phyloP scores from a whole-genome alignment of 2,329 filamentous ascomycete species.

The Chrysosphaeria jannelii region DNA sequence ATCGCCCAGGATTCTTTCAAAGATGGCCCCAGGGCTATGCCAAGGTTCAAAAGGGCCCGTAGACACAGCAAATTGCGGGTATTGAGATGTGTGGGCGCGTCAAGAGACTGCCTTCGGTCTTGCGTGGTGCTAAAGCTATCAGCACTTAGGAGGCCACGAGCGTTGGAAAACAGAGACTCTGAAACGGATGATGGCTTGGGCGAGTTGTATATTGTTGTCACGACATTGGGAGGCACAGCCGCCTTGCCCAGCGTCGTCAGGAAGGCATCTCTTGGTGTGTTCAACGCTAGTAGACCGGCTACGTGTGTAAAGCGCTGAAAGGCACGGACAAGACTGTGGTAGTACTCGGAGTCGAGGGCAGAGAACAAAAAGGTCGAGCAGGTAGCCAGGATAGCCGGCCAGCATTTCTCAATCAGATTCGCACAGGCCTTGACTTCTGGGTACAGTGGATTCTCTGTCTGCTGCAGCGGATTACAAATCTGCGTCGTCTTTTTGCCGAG shows the following conservation, averaged over 20 bases:
- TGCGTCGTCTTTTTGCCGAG: conserved; percentile 42
- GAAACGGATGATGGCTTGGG: conserved; percentile 13
- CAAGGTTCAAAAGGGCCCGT: conserved; percentile 72
- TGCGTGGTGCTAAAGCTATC: conserved; percentile 33
- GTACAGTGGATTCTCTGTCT: conserved; percentile 43
- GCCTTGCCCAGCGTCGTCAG: conserved; percentile 82
- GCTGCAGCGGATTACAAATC: conserved; percentile 52
- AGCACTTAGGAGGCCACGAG: conserved; percentile 41
- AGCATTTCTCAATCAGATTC: conserved; percentile 65
- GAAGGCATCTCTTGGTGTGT: conserved; percentile 76
- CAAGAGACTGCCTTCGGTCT: conserved; percentile 25
- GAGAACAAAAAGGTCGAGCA: conserved; percentile 90
- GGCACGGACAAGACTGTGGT: conserved; percentile 67
- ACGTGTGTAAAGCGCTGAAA: conserved; percentile 93
- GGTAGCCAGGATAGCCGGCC: conserved; percentile 81
- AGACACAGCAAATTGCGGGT: conserved; percentile 76
- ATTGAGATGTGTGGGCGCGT: conserved; percentile 32
- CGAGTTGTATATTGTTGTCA: conserved; percentile 26
- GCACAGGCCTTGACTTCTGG: conserved; percentile 48
- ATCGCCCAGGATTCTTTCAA: conserved; percentile 69
- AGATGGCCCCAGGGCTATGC: conserved; percentile 77
- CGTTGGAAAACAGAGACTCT: conserved; percentile 32
- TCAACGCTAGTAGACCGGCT: conserved; percentile 56
- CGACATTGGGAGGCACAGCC: conserved; percentile 57
- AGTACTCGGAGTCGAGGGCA: conserved; percentile 74